Evolutionary conservation across 805 yeast species (phyloP), one percentile per base, ranked within the genome.

Genomic region (Zygosaccharomyces bisporus): DNA sequence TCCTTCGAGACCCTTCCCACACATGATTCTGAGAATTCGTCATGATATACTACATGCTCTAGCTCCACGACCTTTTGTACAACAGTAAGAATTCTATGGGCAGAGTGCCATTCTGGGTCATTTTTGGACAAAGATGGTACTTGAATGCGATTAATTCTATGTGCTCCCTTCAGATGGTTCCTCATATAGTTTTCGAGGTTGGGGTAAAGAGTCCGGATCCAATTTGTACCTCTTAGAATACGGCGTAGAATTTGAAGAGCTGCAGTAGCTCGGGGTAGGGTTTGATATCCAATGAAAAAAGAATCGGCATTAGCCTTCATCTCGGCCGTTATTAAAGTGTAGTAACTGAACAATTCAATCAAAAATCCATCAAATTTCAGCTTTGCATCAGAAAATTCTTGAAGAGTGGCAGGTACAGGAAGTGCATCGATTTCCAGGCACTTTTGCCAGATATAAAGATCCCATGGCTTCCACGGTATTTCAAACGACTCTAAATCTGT

Each of bases 341-440:
- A 42, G 40, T 56, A 58, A 19, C 41, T 30, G 39, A 45, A 36
- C 10, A 61, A 44, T 9, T 46, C 37, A 9, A 31, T 14, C 19
- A 60, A 38, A 36, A 61, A 58, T 1, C 29, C 39, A 34, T 58
- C 62, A 36, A 51, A 54, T 12, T 46, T 25, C 12, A 27, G 16
- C 36, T 56, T 60, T 2, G 30, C 18, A 13, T 19, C 18, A 9
- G 46, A n/a, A 24, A 57, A 16, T 8, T 47, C 57, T 8, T 45
- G 41, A 1, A 51, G 19, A 9, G 47, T 45, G 12, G 21, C 23
- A 3, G 56, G 53, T 3, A 27, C 7, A 14, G 40, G 30, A 7
- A 39, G 7, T 4, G 37, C 24, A 19, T 53, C 46, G 12, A 57
- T 4, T 9, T 46, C 43, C 16, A 36, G 17, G 21, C 37, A 43